These are phyloP conservation scores for Podospora comata DNA, from an alignment of 495 filamentous ascomycete species.

Conservation along the genomic window DNA sequence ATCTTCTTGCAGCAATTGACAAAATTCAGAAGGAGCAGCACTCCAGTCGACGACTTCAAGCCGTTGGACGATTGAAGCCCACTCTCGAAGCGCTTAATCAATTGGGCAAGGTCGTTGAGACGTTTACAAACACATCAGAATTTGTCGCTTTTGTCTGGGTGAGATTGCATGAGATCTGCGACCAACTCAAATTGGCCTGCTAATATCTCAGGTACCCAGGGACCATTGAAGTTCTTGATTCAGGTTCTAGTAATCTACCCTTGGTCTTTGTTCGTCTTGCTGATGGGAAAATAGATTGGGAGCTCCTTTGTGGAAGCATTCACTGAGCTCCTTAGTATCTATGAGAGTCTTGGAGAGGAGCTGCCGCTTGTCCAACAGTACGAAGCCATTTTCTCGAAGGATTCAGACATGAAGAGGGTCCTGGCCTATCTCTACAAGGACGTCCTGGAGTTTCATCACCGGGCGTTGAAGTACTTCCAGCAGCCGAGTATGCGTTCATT, in stretches of 20 bases:
- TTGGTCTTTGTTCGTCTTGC: background rate
- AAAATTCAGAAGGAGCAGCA: background rate
- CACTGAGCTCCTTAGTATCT: background rate
- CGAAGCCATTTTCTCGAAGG: background rate
- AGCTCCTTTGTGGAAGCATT: background rate
- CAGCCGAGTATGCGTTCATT: background rate
- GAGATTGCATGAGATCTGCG: background rate
- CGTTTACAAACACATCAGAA: background rate
- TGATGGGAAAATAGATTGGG: background rate
- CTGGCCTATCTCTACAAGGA: background rate
- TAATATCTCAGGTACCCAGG: background rate
- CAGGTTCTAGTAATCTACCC: background rate
- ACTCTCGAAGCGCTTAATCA: background rate
- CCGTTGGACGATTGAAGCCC: background rate
- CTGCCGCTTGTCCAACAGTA: background rate
- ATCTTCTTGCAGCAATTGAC: background rate
- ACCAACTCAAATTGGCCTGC: background rate
- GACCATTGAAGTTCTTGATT: background rate
- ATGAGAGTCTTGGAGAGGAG: background rate
- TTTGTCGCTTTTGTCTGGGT: slow-evolving; percentile 6
- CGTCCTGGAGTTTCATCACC: background rate
- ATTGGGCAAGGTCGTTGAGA: background rate
- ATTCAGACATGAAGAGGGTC: background rate
- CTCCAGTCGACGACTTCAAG: background rate
- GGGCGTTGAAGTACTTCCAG: background rate